Evolutionary conservation across 140 eudicot species (phyloP).

Genomic region (Senecio squalidus): DNA sequence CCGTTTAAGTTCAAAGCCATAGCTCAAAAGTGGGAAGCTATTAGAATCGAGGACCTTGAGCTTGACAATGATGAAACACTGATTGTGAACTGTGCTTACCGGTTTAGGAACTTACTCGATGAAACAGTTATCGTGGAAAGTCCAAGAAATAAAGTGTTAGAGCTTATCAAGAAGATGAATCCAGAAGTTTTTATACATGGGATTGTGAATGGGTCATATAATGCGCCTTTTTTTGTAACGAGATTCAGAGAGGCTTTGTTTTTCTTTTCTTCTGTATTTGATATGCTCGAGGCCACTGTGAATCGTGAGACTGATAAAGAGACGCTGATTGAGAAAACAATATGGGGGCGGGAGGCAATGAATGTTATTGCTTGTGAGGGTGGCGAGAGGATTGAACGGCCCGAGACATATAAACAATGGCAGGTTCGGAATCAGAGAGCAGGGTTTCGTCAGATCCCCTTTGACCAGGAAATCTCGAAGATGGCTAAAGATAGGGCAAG

Average conservation of each 20-base stretch:
- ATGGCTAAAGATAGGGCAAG: constrained; percentile 48
- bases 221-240: constrained; percentile 68
- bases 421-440: constrained; percentile 67
- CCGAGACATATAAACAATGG: constrained; percentile 92
- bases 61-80: constrained; percentile 55
- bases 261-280: constrained; percentile 74
- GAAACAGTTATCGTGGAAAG: constrained; percentile 70
- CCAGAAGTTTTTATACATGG: constrained; percentile 69
- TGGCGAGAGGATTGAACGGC: constrained; percentile 86
- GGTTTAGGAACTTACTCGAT: constrained; percentile 64
- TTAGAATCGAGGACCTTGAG: constrained; percentile 61
- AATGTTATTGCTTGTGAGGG: constrained; percentile 91
- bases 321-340: constrained; percentile 54
- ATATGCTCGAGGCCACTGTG: constrained; percentile 65
- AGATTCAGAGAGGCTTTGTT: constrained; percentile 87
- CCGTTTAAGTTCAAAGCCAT: constrained; percentile 70
- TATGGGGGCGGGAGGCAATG: constrained; percentile 77
- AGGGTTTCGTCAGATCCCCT: constrained; percentile 57
- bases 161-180: constrained; percentile 54
- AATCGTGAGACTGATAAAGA: constrained; percentile 61
- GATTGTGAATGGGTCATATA: constrained; percentile 66
- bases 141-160: constrained; percentile 62
- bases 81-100: constrained; percentile 51
- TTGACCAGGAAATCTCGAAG: constrained; percentile 49
- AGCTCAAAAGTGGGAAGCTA: constrained; percentile 83